Conservation (phyloP, 768 basidiomycete genomes). For the Pholiota conissans region DNA sequence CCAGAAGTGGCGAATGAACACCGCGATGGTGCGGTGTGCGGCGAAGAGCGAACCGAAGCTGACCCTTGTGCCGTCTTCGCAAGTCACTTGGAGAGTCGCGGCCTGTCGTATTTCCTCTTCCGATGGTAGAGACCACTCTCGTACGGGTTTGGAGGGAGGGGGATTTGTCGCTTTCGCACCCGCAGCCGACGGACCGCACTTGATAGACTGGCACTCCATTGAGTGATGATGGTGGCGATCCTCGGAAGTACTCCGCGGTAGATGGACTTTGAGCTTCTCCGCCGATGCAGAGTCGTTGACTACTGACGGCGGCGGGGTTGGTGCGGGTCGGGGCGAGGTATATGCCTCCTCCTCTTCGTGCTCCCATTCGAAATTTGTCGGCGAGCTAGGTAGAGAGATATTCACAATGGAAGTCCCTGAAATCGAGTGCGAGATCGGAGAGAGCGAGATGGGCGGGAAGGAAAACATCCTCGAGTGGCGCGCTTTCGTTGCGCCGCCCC, state of each 20-base stretch:
- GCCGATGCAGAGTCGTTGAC: neutral
- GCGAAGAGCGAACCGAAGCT: slow-evolving; percentile 70
- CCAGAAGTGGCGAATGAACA: slow-evolving; percentile 91
- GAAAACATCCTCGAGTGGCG: slow-evolving; percentile 5
- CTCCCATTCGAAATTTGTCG: slow-evolving; percentile 7
- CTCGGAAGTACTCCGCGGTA: neutral
- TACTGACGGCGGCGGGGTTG: slow-evolving; percentile 17
- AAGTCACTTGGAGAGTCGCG: slow-evolving; percentile 60
- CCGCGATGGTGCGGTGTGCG: slow-evolving; percentile 57
- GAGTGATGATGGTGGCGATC: neutral
- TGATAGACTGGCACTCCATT: neutral
- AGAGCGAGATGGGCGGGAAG: neutral
- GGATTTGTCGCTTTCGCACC: slow-evolving; percentile 9
- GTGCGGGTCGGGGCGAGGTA: slow-evolving; percentile 24
- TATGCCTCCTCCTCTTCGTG: slow-evolving; percentile 20
- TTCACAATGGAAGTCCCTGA: slow-evolving; percentile 18
- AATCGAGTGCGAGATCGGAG: slow-evolving; percentile 12
- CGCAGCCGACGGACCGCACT: neutral
- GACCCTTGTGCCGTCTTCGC: slow-evolving; percentile 64
- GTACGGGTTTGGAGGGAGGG: neutral
- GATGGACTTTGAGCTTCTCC: neutral
- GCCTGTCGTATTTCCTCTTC: slow-evolving; percentile 58
- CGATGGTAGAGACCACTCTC: slow-evolving; percentile 53
- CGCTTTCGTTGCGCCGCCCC: neutral
- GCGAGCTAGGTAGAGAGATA: slow-evolving; percentile 13